Evolutionary conservation across 2,329 filamentous ascomycete species (phyloP), one percentile per base, ranked within the genome.

Genomic region (Scleromitrula shiraiana): DNA sequence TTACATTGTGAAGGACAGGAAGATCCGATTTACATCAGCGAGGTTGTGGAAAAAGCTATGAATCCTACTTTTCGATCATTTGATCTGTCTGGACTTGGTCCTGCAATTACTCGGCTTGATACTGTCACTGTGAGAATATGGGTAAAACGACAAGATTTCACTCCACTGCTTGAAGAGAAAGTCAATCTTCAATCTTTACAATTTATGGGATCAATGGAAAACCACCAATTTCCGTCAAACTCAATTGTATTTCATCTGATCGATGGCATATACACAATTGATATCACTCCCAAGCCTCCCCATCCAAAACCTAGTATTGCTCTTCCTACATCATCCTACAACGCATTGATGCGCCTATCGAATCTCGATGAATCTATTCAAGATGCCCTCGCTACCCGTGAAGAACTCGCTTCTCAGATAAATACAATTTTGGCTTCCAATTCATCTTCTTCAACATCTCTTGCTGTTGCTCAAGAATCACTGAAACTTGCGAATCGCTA

Each of bases 21-120:
- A 39, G 82, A 88, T 14, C 89, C 91, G 0, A 69, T 96, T n/a
- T 96, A 96, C 64, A 78, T 95, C 59, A 95, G 89, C 61, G 91
- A 97, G 67, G 73, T 85, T 19, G 77, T 82, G 23, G 77, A 85
- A 57, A 80, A 81, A 60, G 82, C 86, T n/a, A 89, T 88, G 76
- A 96, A 96, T 64, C 93, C 93, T 54, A 88, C 85, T 59, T 97
- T 95, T 64, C 80, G 80, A 36, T 84, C 86, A 63, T 94, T 96
- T 63, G 84, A 94, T 53, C 74, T 95, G 5, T 75, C 76, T 20
- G 67, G 73, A 5, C 80, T 76, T 53, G 79, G 77, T 0, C 76
- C 85, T 0, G 63, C 68, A 2, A 72, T 89, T 19, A 83, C 85
- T 7, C 78, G 89, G 49, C 70, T 75, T 4, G 78, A 85, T 42